These are phyloP conservation scores for Penicillium sp. DNA, from an alignment of 2,329 filamentous ascomycete species.

Conservation along the genomic window DNA sequence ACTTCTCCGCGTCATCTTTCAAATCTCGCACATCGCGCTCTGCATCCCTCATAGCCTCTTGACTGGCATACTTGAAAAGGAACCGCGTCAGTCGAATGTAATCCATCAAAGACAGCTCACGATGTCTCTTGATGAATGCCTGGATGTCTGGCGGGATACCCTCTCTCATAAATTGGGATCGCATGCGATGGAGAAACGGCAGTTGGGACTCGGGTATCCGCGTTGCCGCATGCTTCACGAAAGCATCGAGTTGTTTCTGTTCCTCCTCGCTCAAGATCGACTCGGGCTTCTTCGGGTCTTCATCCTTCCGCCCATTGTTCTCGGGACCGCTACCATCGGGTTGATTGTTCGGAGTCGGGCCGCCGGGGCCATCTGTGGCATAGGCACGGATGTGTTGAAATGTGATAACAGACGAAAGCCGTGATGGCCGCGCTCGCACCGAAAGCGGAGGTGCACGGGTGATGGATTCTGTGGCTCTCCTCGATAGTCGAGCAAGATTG, in stretches of 20 bases:
- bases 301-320: constrained; percentile 27
- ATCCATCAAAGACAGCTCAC: constrained; percentile 49
- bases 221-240: constrained; percentile 53
- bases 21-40: constrained; percentile 23
- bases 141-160: constrained; percentile 66
- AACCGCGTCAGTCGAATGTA: constrained; percentile 57
- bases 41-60: constrained; percentile 35
- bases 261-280: constrained; percentile 51
- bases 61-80: constrained; percentile 51
- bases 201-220: constrained; percentile 58
- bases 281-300: constrained; percentile 33
- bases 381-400: constrained; percentile 37
- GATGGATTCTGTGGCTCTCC: constrained; percentile 50
- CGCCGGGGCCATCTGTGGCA: constrained; percentile 41
- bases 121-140: constrained; percentile 55
- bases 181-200: constrained; percentile 53
- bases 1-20: constrained; percentile 15
- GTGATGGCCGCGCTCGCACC: constrained; percentile 36
- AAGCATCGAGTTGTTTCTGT: constrained; percentile 52
- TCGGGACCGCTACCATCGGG: constrained; percentile 43
- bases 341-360: constrained; percentile 41
- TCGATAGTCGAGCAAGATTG: constrained; percentile 58
- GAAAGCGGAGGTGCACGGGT: constrained; percentile 46
- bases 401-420: constrained; percentile 35
- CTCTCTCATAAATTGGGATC: constrained; percentile 58